phyloP scores from a whole-genome alignment of 1,284 basidiomycete species.

The Rhizopogon hawkerae region DNA sequence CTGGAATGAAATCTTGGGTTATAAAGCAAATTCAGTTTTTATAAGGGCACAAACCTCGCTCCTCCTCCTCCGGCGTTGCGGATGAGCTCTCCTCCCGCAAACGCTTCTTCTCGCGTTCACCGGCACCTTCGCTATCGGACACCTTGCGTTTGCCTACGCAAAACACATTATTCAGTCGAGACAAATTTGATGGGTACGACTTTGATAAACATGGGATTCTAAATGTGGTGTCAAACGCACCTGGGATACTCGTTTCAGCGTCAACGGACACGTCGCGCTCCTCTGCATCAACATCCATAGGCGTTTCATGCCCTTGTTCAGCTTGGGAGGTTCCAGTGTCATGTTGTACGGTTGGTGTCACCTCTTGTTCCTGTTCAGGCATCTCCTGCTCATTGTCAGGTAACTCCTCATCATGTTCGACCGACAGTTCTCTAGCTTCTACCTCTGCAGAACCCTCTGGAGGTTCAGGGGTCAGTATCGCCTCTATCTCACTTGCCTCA shows the following conservation, averaged over 20 bases:
- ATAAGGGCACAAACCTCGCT: conserved; percentile 34
- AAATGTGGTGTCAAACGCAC: background rate
- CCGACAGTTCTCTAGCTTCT: conserved; percentile 2
- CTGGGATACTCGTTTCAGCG: background rate
- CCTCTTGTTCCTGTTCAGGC: conserved; percentile 11
- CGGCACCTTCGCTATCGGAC: conserved; percentile 40
- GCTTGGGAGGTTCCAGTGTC: background rate
- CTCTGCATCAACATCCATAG: conserved; percentile 10
- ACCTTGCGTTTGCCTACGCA: conserved; percentile 60
- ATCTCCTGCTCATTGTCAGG: background rate
- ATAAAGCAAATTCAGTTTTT: background rate
- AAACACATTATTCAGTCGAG: background rate
- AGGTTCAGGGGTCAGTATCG: background rate
- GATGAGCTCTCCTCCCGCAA: conserved; percentile 61
- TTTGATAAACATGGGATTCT: background rate
- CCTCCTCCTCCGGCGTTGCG: conserved; percentile 47
- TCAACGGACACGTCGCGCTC: conserved; percentile 6
- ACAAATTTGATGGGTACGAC: too few relatives aligned
- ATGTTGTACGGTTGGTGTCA: conserved; percentile 6
- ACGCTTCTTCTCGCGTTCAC: conserved; percentile 60
- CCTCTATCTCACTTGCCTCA: conserved; percentile 11
- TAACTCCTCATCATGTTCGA: background rate
- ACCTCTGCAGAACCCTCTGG: conserved; percentile 18
- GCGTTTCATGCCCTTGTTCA: background rate
- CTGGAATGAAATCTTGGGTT: conserved; percentile 5